Evolutionary conservation across 176 grass and related monocot species (phyloP), one percentile per base, ranked within the genome.

Genomic region (Oryza glaberrima): DNA sequence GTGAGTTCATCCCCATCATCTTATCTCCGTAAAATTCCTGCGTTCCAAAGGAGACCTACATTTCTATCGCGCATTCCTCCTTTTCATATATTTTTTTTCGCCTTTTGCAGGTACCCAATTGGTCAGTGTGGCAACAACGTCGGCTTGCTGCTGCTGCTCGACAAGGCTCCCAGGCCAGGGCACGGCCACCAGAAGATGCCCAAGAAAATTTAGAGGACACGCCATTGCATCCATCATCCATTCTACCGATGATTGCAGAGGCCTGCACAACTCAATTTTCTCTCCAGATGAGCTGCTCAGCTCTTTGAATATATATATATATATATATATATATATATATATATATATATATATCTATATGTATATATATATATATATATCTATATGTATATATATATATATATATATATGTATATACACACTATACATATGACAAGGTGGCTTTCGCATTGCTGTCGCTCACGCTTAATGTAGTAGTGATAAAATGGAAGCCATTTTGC

Each of bases 61-160:
- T 20, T 20, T 58, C 19, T 19, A 58, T 19, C 5, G 58, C 20
- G 34, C 36, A 13, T 36, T 63, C 11, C 71, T 48, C 23, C 16
- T 7, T 47, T 11, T 32, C 30, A 32, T 32, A 3, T 32, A 32
- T 11, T 10, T 11, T 10, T 69, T 82, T 25, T 66, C 9, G 10
- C 70, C 48, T 82, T 26, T 72, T 6, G 17, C 70, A 98, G 96
- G 91, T 84, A 92, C 76, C 83, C 91, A 11, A 89, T 96, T 61
- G 90, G 90, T 9, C 86, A 89, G 74, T 85, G 86, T 3, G 75
- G 82, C 20, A 89, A 81, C 86, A 94, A 88, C 41, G 85, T 87
- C 9, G 96, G 93, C 25, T 78, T 99, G 52, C 58, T 92, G 28
- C 84, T 94, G 66, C 67, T 99, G 23, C 82, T 96, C 3, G 88